Conservation (phyloP, 169 alveolate species). For the Plasmodium reichenowi region DNA sequence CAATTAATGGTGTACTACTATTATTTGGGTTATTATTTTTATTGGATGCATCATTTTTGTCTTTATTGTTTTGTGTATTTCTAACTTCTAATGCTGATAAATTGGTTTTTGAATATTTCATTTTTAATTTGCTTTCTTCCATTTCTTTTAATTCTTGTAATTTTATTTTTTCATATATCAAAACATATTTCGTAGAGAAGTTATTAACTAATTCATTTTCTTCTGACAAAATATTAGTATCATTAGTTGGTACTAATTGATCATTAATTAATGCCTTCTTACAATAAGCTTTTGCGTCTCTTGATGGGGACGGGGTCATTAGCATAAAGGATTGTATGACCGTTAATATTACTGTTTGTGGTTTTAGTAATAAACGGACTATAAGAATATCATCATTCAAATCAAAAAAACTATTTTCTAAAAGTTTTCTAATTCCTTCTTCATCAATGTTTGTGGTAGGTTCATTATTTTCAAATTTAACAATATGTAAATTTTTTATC, state of each 20-base stretch:
- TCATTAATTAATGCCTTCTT: conserved; percentile 47
- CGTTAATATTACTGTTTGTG: conserved; percentile 48
- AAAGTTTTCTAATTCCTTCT: conserved; percentile 58
- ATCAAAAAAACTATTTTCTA: conserved; percentile 50
- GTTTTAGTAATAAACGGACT: conserved; percentile 64
- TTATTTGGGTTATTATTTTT: neutral
- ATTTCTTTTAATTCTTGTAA: conserved; percentile 54
- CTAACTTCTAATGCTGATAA: conserved; percentile 54
- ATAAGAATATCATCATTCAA: conserved; percentile 46
- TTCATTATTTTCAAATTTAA: conserved; percentile 65
- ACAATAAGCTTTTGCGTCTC: conserved; percentile 59
- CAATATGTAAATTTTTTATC: conserved; percentile 24
- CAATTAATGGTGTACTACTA: conserved; percentile 45
- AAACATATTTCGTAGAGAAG: conserved; percentile 45
- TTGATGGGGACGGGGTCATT: conserved; percentile 68
- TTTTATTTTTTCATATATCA: conserved; percentile 44
- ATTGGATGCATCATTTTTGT: neutral
- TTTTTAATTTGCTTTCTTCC: conserved; percentile 30
- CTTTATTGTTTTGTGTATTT: conserved; percentile 15
- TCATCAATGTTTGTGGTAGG: conserved; percentile 64
- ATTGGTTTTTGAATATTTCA: conserved; percentile 11
- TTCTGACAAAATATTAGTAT: conserved; percentile 21
- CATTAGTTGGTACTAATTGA: conserved; percentile 23
- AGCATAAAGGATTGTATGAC: conserved; percentile 57
- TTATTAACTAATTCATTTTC: conserved; percentile 45